Evolutionary conservation across 345 rosid species (phyloP).

Genomic region (Durio zibethinus): DNA sequence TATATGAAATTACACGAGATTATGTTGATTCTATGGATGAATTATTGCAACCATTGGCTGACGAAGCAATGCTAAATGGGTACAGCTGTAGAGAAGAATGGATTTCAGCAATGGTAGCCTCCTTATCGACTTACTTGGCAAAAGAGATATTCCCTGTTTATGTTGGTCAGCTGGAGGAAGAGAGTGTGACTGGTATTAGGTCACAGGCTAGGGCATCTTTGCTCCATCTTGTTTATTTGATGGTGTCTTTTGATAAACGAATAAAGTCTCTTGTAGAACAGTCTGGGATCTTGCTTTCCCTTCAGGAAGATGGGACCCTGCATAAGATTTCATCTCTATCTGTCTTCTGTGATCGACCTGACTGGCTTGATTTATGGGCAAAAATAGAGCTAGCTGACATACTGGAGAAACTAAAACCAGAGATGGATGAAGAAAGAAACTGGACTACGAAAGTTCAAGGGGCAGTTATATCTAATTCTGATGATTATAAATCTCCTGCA

Average conservation of each 20-base stretch:
- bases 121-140: conserved; percentile 65
- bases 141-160: conserved; percentile 73
- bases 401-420: conserved; percentile 55
- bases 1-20: conserved; percentile 77
- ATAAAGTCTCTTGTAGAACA: conserved; percentile 70
- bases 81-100: conserved; percentile 98
- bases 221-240: conserved; percentile 89
- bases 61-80: conserved; percentile 77
- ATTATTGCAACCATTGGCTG: conserved; percentile 88
- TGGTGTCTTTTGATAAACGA: conserved; percentile 79
- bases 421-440: conserved; percentile 56
- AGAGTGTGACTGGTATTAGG: conserved; percentile 29
- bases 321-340: conserved; percentile 72
- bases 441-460: conserved; percentile 74
- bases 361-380: conserved; percentile 94
- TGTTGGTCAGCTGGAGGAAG: conserved; percentile 58
- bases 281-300: conserved; percentile 69
- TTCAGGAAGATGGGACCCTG: conserved; percentile 64
- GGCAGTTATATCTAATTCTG: conserved; percentile 50
- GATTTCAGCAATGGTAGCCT: conserved; percentile 89
- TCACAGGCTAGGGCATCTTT: conserved; percentile 65
- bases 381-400: conserved; percentile 68
- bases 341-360: conserved; percentile 82
- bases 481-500: conserved; percentile 63
- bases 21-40: conserved; percentile 90